Conservation (phyloP, 2,329 filamentous ascomycete species). For the Trichoderma simmonsii region DNA sequence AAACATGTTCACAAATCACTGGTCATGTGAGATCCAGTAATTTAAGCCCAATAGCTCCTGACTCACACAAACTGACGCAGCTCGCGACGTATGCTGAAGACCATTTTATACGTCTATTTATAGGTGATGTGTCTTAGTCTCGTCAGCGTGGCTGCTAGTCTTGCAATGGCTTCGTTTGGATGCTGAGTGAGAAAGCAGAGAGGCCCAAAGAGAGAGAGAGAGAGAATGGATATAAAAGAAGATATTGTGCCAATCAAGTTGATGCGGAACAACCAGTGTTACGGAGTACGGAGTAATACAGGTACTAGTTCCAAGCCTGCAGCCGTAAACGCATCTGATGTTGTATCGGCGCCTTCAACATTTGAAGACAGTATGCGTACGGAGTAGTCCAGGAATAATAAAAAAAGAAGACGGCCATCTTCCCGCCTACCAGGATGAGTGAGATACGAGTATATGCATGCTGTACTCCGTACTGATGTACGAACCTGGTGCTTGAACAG, state of each 20-base stretch:
- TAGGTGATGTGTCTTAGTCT: not conserved
- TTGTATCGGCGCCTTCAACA: not conserved
- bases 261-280: not conserved
- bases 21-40: slow-evolving; percentile 5
- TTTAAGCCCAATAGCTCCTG: not conserved
- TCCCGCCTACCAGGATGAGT: not conserved
- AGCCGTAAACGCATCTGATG: not conserved
- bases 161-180: not conserved
- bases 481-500: not conserved
- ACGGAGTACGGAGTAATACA: slow-evolving; percentile 2
- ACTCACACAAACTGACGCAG: not conserved
- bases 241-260: not conserved
- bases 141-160: slow-evolving; percentile 9
- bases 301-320: not conserved
- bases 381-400: not conserved
- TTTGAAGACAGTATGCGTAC: not conserved
- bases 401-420: not conserved
- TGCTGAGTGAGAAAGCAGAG: slow-evolving; percentile 4
- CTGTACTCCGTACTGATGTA: not conserved
- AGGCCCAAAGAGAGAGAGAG: not conserved
- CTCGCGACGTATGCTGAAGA: not conserved
- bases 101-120: not conserved
- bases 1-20: not conserved
- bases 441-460: not conserved
- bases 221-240: not conserved